Base-by-base conservation (phyloP, 306 rosid species). In the Pyrus pyrifolia region DNA sequence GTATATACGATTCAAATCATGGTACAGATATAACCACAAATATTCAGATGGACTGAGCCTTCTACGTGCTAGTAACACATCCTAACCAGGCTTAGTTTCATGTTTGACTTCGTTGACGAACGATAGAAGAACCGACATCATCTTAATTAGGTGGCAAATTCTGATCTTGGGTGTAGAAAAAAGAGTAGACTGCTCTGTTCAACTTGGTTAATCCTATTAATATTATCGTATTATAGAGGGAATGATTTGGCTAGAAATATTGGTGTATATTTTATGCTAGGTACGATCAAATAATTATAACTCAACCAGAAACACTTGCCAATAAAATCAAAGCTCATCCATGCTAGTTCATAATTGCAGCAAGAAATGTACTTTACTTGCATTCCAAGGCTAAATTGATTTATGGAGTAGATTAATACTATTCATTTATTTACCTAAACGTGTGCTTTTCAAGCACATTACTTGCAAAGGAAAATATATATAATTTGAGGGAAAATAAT, bases 331-430 rank as follows among this genome's bases (percentile, higher is more conserved):
- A 33, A 0, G 55, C 33, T 60, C 45, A 17, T 2, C 27, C 77
- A 59, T 27, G 77, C 59, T 19, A 27, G 60, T 18, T 72, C 59
- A 64, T 81, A 72, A 76, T 77, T 76, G 78, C 71, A 44, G n/a
- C 13, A 1, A 40, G 52, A 31, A 58, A 61, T 38, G 23, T 42
- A 61, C 78, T 22, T 75, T 67, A 38, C 85, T 77, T 77, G 68
- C 44, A 67, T n/a, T 40, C 66, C 27, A 81, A 72, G 81, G 25
- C 22, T 58, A 25, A 23, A 52, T 11, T 64, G 4, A 64, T 64
- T 31, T 4, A 64, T 30, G 44, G 22, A 3, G 23, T 64, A 8
- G 12, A 53, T 53, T 14, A 38, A 29, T 53, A 25, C 76, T 53
- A 35, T 4, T 5, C 13, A 33, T 53, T 10, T 19, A 33, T 53